These are phyloP conservation scores for Capsaspora owczarzaki DNA, from an alignment of 78 protist genomes.

Conservation along the genomic window DNA sequence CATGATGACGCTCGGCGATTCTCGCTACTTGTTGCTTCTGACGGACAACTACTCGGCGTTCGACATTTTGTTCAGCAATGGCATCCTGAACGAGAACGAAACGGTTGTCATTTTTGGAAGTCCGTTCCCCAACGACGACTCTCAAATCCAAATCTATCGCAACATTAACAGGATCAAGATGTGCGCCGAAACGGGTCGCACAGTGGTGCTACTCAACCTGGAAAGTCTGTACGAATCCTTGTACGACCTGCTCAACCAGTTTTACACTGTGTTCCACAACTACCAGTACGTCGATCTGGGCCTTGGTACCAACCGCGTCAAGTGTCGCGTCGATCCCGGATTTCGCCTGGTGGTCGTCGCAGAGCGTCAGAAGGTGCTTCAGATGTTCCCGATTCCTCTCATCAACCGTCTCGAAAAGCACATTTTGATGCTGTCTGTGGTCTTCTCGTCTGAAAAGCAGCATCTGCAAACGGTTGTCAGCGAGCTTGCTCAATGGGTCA, in stretches of 20 bases:
- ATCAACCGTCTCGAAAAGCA: constrained; percentile 63
- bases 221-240: constrained; percentile 44
- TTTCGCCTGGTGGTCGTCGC: constrained; percentile 25
- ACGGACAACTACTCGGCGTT: neutral
- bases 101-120: constrained; percentile 20
- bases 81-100: neutral
- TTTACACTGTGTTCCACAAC: too few species aligned
- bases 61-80: neutral
- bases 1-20: neutral
- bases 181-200: constrained; percentile 34
- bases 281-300: constrained; percentile 31
- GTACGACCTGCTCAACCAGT: constrained; percentile 60
- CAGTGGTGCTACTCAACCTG: constrained; percentile 29
- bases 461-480: too few species aligned
- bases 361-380: constrained; percentile 8
- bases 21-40: constrained; percentile 26
- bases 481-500: too few species aligned
- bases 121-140: constrained; percentile 16
- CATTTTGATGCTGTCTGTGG: neutral
- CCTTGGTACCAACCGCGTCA: neutral
- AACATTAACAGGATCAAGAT: constrained; percentile 15
- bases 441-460: too few species aligned
- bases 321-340: constrained; percentile 8
- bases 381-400: constrained; percentile 17
- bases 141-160: neutral